These are phyloP conservation scores for Sarocladiaceae sp. DNA, from an alignment of 2,329 filamentous ascomycete species.

Conservation along the genomic window DNA sequence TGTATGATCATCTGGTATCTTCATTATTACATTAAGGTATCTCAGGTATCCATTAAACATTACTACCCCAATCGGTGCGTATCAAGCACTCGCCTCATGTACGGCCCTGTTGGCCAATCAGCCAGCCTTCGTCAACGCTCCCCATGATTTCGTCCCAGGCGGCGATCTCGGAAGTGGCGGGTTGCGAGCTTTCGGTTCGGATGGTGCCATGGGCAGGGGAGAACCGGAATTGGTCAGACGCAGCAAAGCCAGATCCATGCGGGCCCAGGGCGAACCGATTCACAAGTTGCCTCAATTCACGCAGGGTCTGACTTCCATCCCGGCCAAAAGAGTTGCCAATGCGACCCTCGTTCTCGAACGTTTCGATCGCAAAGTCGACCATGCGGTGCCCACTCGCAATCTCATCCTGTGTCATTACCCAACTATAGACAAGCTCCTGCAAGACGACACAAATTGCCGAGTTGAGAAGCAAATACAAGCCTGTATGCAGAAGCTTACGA, in stretches of 20 bases:
- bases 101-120: not conserved
- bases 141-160: not conserved
- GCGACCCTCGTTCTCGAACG: not conserved
- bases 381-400: not conserved
- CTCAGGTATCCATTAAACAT: not conserved
- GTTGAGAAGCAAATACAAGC: slow-evolving; percentile 47
- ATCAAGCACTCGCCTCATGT: not conserved
- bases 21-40: not conserved
- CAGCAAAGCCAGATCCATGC: not conserved
- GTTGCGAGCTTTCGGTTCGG: not conserved
- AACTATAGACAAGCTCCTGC: slow-evolving; percentile 35
- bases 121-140: slow-evolving; percentile 1
- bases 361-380: slow-evolving; percentile 6
- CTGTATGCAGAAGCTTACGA: slow-evolving; percentile 37
- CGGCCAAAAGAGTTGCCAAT: not conserved
- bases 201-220: not conserved
- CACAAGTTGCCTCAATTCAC: not conserved
- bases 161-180: not conserved
- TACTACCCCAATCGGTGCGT: not conserved
- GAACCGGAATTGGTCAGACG: not conserved
- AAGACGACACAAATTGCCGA: slow-evolving; percentile 44
- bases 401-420: slow-evolving; percentile 12
- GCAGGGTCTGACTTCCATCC: not conserved
- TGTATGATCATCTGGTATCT: too few relatives aligned
- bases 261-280: not conserved